Conservation (phyloP, 768 basidiomycete species). For the Sistotremastrum suecicum region DNA sequence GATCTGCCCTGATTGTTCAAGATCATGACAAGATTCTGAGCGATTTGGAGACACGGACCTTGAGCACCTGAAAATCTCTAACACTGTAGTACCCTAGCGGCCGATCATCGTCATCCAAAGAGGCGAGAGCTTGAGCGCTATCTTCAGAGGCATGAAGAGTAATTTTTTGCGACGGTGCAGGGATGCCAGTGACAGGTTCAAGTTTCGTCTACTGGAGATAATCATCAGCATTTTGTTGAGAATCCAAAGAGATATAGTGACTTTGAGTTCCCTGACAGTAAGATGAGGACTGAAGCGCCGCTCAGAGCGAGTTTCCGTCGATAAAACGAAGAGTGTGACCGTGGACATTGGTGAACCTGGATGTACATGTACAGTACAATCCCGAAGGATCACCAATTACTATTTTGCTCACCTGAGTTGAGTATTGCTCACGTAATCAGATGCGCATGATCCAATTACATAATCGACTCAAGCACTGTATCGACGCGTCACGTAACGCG, state of each 20-base stretch:
- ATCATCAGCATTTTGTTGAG: slow-evolving; percentile 6
- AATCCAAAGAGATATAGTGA: slow-evolving; percentile 14
- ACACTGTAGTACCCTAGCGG: slow-evolving; percentile 65
- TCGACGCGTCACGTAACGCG: no score
- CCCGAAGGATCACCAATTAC: no score
- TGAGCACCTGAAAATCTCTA: slow-evolving; percentile 64
- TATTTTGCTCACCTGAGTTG: no score
- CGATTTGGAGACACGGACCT: slow-evolving; percentile 31
- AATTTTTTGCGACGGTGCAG: slow-evolving; percentile 56
- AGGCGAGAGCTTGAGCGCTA: slow-evolving; percentile 32
- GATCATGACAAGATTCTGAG: background rate
- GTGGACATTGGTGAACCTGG: slow-evolving; percentile 9
- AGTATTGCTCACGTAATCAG: no score
- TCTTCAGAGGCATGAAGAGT: slow-evolving; percentile 44
- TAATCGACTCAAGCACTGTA: no score
- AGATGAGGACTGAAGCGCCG: slow-evolving; percentile 65
- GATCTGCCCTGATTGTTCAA: slow-evolving; percentile 29
- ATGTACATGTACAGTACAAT: no score
- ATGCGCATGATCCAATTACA: no score
- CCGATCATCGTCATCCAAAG: slow-evolving; percentile 51
- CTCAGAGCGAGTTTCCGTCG: slow-evolving; percentile 84
- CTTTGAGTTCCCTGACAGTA: slow-evolving; percentile 75
- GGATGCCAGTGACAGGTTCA: slow-evolving; percentile 85
- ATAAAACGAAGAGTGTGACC: slow-evolving; percentile 65
- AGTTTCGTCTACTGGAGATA: slow-evolving; percentile 47